Conservation (phyloP, 73 alveolate species). For the Effrenium voratum region DNA sequence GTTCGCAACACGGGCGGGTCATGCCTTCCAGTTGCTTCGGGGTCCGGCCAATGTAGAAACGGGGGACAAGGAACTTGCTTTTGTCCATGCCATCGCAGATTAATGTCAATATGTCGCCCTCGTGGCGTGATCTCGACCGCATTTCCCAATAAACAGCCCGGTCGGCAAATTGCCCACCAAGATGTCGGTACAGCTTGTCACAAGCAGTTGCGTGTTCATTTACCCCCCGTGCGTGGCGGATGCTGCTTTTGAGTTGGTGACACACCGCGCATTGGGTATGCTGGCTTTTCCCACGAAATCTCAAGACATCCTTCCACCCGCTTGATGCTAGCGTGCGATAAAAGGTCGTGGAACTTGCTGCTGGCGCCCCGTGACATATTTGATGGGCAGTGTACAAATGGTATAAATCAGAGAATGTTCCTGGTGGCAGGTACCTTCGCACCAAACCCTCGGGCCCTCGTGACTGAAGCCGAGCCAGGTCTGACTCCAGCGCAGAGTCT, state of each 20-base stretch:
- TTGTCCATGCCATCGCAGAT: not conserved
- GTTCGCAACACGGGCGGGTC: not conserved
- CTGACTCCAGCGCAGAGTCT: not conserved
- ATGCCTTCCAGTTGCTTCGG: not conserved
- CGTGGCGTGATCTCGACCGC: not conserved
- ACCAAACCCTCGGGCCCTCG: not conserved
- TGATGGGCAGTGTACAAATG: not conserved
- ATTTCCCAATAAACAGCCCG: not conserved
- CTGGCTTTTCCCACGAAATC: not conserved
- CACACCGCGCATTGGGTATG: constrained; percentile 4
- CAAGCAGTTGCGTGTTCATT: not conserved
- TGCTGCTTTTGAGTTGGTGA: not conserved
- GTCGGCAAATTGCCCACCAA: not conserved
- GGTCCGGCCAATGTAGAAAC: not conserved
- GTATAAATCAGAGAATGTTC: not conserved
- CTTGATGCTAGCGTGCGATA: not conserved
- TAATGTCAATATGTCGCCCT: not conserved
- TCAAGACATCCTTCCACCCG: not conserved
- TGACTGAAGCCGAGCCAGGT: not conserved
- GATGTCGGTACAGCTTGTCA: constrained; percentile 19
- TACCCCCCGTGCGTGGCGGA: not conserved
- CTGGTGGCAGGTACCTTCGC: constrained; percentile 23
- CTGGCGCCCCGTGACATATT: not conserved
- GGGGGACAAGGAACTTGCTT: not conserved
- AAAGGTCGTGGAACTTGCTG: not conserved